Evolutionary conservation across 2,329 filamentous ascomycete species (phyloP), one percentile per base, ranked within the genome.

Genomic region (Emmonsia crescens): DNA sequence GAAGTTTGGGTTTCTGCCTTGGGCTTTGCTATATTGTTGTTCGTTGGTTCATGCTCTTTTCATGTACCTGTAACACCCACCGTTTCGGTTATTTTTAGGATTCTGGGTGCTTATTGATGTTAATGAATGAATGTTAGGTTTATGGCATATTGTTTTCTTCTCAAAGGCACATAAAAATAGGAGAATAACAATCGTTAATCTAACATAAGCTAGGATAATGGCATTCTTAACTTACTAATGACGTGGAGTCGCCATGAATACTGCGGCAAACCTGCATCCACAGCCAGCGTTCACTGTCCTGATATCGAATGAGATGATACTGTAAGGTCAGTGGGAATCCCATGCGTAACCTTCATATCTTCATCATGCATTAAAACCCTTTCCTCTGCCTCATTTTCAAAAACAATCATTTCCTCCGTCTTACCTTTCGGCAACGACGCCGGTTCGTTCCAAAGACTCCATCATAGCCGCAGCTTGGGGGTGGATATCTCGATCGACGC

Each of bases 391-490:
- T 79, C 83, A 70, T 91, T 92, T 70, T 85, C 82, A 4, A 82
- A n/a, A 21, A 44, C 66, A 61, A 91, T 85, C 31, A 88, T 80
- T 57, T 83, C 80, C 69, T 78, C 78, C 62, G 78, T 82, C 27
- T 82, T 78, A 70, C 87, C 90, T 80, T 94, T 92, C 4, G 89
- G 89, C 64, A 92, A 75, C 4, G 87, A 85, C 52, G 91, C 83
- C 68, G 86, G 86, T 42, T 83, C 85, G 70, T 91, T 83, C 72
- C 94, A 89, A 65, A 93, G 74, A 60, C 84, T 87, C 89, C 89
- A 94, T 61, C 88, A 82, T 55, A 95, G 81, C 71, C 94, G 76
- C 42, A 95, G 76, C 73, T 94, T 89, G 40, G n/a, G n/a, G n/a
- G n/a, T n/a, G n/a, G 14, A n/a, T 42, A 8, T 42, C 16, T n/a